phyloP scores from a whole-genome alignment of 768 basidiomycete genomes.

The Suillus clintonianus region DNA sequence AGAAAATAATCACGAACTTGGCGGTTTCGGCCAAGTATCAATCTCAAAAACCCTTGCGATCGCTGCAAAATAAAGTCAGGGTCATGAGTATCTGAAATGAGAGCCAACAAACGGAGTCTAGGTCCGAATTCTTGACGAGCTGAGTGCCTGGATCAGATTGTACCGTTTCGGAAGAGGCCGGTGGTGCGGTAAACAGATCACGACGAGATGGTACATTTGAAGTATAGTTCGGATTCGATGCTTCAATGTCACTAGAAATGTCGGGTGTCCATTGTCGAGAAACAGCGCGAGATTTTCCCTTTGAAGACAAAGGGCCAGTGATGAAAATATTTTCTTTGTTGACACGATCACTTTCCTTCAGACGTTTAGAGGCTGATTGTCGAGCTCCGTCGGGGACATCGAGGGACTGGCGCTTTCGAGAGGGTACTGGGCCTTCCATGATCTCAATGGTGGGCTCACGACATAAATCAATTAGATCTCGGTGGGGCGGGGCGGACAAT shows the following conservation, averaged over 20 bases:
- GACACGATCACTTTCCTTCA: constrained; percentile 19
- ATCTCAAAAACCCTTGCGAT: neutral
- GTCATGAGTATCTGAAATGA: neutral
- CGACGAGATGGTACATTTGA: constrained; percentile 1
- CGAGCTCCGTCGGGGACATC: constrained; percentile 15
- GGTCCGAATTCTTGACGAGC: neutral
- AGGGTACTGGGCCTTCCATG: constrained; percentile 10
- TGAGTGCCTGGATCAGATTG: neutral
- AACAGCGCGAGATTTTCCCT: constrained; percentile 1
- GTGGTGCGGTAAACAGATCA: constrained; percentile 16
- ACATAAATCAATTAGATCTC: constrained; percentile 17
- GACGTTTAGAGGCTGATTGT: constrained; percentile 30
- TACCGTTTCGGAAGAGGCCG: neutral
- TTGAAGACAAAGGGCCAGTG: constrained; percentile 6
- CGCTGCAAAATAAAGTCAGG: neutral
- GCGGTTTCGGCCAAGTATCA: neutral
- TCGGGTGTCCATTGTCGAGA: constrained; percentile 19
- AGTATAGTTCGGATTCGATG: constrained; percentile 17
- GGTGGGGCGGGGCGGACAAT: constrained; percentile 11
- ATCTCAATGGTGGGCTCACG: constrained; percentile 13
- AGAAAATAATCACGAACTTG: neutral
- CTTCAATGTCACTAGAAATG: constrained; percentile 23
- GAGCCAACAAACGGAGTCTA: neutral
- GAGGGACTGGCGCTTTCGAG: constrained; percentile 33
- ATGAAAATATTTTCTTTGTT: constrained; percentile 28